Percentiles rank a stretch among this genome's conserved stretches.
Conservation (phyloP, 73 alveolate species). For the Breviolum minutum region DNA sequence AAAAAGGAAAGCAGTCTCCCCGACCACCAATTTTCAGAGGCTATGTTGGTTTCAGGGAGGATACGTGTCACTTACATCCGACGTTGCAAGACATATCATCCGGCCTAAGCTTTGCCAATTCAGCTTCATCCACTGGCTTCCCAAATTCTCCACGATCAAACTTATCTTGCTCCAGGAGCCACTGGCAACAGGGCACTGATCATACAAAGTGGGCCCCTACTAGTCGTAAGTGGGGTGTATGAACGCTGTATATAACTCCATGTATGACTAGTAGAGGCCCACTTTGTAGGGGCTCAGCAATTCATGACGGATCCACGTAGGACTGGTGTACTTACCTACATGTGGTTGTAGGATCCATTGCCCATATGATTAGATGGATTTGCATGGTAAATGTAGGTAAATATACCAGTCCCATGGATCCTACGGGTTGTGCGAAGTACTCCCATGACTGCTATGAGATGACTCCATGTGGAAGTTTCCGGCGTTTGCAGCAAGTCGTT, state of each 20-base stretch:
- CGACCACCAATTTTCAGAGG: too few relatives aligned
- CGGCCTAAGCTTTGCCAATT: conserved; percentile 84
- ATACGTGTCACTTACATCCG: too few relatives aligned
- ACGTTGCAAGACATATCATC: not conserved
- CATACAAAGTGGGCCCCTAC: not conserved
- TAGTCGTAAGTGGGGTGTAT: too few relatives aligned
- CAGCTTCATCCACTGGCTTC: conserved; percentile 86
- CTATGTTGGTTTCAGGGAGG: too few relatives aligned
- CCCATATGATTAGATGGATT: not conserved
- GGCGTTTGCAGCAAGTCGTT: too few relatives aligned
- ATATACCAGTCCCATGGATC: too few relatives aligned
- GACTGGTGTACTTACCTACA: not conserved
- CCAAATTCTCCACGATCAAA: conserved; percentile 92
- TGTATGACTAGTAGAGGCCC: not conserved
- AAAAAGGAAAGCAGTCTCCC: too few relatives aligned
- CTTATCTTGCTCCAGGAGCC: conserved; percentile 88
- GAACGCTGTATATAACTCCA: too few relatives aligned
- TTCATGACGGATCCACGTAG: not conserved
- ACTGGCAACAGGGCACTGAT: conserved; percentile 49
- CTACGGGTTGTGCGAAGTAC: not conserved
- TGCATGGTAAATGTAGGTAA: too few relatives aligned
- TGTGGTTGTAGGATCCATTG: not conserved
- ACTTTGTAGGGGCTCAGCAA: not conserved
- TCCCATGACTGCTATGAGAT: too few relatives aligned
- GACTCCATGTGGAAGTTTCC: too few relatives aligned